Percentiles rank a stretch among this genome's conserved stretches.
Evolutionary conservation across 2,329 filamentous ascomycete species (phyloP).

Genomic region (Nemania diffusa): DNA sequence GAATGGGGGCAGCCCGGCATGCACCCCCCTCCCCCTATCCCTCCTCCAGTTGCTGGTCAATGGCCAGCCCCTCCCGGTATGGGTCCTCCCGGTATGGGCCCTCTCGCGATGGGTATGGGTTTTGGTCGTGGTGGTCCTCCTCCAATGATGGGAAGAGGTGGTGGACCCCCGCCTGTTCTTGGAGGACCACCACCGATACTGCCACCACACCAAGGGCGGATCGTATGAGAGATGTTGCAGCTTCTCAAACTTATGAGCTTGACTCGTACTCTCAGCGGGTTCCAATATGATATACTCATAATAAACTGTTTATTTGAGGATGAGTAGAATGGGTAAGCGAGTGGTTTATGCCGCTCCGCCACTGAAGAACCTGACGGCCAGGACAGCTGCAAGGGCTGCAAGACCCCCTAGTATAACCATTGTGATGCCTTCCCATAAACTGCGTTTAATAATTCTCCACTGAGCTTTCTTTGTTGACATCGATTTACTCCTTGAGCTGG

Average conservation of each 20-base stretch:
- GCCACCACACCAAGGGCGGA: too few species aligned
- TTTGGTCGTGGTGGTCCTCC: constrained; percentile 40
- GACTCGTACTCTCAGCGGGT: neutral
- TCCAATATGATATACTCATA: constrained; percentile 12
- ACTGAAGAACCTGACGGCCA: constrained; percentile 62
- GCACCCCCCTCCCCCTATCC: constrained; percentile 38
- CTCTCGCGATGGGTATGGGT: constrained; percentile 22
- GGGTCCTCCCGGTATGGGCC: constrained; percentile 34
- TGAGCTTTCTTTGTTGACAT: constrained; percentile 51
- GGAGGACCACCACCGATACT: constrained; percentile 32
- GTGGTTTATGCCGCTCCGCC: constrained; percentile 33
- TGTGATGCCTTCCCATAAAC: constrained; percentile 62
- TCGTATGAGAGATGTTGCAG: constrained; percentile 1
- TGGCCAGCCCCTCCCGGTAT: constrained; percentile 34
- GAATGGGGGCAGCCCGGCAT: constrained; percentile 37
- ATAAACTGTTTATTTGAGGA: constrained; percentile 3
- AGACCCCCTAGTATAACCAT: constrained; percentile 67
- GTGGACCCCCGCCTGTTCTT: constrained; percentile 19
- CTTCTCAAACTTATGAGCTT: neutral
- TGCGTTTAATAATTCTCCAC: constrained; percentile 38
- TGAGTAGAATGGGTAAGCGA: constrained; percentile 3
- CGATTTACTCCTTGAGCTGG: constrained; percentile 19
- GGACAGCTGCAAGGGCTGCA: constrained; percentile 66
- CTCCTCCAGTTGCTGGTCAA: constrained; percentile 34
- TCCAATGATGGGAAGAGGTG: constrained; percentile 32